Evolutionary conservation across 768 basidiomycete species (phyloP).

Genomic region (Lactifluus volemus): DNA sequence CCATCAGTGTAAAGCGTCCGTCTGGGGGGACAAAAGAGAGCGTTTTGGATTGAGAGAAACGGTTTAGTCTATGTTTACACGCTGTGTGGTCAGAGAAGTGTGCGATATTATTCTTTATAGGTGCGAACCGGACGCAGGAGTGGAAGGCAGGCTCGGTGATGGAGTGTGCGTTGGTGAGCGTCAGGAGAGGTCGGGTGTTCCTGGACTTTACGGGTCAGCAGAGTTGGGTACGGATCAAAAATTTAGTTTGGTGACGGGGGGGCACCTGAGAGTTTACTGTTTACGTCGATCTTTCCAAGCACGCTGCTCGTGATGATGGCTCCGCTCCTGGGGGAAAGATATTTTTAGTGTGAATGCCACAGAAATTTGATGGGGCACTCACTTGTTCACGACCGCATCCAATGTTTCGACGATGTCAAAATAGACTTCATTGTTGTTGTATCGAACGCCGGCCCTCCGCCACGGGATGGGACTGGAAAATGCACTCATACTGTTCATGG

Average conservation of each 20-base stretch:
- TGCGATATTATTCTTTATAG: background rate
- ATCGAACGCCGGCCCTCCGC: constrained; percentile 75
- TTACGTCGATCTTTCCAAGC: constrained; percentile 70
- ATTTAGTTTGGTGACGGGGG: background rate
- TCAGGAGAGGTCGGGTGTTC: constrained; percentile 85
- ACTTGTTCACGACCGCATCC: constrained; percentile 73
- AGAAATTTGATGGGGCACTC: constrained; percentile 19
- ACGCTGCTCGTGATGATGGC: constrained; percentile 56
- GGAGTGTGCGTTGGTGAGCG: constrained; percentile 40
- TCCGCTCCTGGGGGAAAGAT: constrained; percentile 45
- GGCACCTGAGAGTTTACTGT: constrained; percentile 66
- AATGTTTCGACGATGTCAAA: constrained; percentile 86
- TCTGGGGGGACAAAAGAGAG: constrained; percentile 94
- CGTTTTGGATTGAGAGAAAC: constrained; percentile 66
- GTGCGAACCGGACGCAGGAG: constrained; percentile 75
- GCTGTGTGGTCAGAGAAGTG: background rate
- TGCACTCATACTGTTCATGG: constrained; percentile 27
- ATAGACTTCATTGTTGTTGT: constrained; percentile 86
- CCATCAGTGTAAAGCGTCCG: constrained; percentile 74
- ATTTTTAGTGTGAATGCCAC: too few species aligned
- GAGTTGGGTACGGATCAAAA: too few species aligned
- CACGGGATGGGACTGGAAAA: constrained; percentile 92
- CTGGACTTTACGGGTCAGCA: constrained; percentile 27
- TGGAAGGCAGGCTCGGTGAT: constrained; percentile 73
- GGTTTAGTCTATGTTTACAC: constrained; percentile 47